These are phyloP conservation scores for Cladophialophora exuberans DNA, from an alignment of 2,329 filamentous ascomycete genomes.

Conservation along the genomic window DNA sequence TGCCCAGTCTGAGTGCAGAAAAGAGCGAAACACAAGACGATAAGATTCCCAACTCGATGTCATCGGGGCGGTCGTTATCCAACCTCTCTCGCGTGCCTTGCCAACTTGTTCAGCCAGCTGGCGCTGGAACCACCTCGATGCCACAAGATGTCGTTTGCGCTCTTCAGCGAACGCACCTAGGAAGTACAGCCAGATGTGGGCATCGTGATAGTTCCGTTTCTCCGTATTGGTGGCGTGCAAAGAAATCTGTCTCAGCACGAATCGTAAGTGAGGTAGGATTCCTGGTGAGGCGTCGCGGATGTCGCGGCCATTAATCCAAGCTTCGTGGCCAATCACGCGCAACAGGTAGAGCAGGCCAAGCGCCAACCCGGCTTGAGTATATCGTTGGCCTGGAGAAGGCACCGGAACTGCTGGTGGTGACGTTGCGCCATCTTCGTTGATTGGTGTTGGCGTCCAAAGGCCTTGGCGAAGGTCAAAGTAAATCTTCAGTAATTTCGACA, in stretches of 20 bases:
- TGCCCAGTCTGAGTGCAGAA: not conserved
- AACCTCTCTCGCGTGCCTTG: not conserved
- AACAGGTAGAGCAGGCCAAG: slow-evolving; percentile 1
- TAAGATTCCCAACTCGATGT: not conserved
- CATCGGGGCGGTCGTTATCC: no score
- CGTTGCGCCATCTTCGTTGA: no score
- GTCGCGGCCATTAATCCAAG: slow-evolving; percentile 1
- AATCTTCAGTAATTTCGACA: not conserved
- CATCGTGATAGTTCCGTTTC: not conserved
- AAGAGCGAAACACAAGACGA: not conserved
- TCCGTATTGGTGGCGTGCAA: not conserved
- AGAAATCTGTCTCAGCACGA: not conserved
- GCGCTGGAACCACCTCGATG: not conserved
- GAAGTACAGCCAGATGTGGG: slow-evolving; percentile 10
- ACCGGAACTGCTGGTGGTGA: not conserved
- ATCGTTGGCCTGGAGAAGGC: not conserved
- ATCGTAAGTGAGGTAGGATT: slow-evolving; percentile 1
- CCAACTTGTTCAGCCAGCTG: not conserved
- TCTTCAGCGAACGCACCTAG: slow-evolving; percentile 4
- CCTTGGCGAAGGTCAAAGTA: slow-evolving; percentile 3
- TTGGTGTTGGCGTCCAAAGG: not conserved
- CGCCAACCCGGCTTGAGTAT: slow-evolving; percentile 2
- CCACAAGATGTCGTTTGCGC: not conserved
- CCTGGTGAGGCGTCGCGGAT: slow-evolving; percentile 7
- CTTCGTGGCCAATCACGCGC: slow-evolving; percentile 3